Base-by-base conservation (phyloP, 495 filamentous ascomycete genomes). In the Xanthoparmelia taractica region DNA sequence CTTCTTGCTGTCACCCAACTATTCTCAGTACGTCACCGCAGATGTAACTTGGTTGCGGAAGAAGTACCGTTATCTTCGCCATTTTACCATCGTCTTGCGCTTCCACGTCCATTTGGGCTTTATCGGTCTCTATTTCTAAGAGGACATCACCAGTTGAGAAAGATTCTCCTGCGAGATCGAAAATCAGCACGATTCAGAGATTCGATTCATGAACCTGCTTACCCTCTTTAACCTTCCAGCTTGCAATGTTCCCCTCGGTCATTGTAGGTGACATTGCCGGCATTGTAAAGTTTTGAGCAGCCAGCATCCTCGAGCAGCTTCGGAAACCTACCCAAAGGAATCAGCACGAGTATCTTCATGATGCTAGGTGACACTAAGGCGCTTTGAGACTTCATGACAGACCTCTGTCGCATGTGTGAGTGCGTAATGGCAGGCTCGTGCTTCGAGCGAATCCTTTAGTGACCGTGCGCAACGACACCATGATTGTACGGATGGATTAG, bases 91-190 rank as follows among this genome's bases (percentile, higher is more conserved):
- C 87, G 43, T 93, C 89, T 73, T 89, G 88, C 23, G 89, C 89
- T 73, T 92, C 90, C n/a, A 93, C 89, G 65, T 92, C 89, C 87
- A 93, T 93, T 45, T 87, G 86, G 25, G 89, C 89, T 76, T 93
- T 93, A 73, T 93, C 89, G 34, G 89, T 93, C 75, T 93, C 89
- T 70, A 93, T 90, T 72, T 93, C 89, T 38, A 93, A 80, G 17
- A 93, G 77, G 29, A 92, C 89, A 72, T 93, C 89, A 41, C 89
- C 89, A 60, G 88, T 86, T 0, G 79, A 74, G 73, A 88, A 93
- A 47, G 83, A 81, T 60, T 89, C 88, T 67, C 75, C 78, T 78
- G 40, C 8, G 27, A 64, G 20, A 48, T 63, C 58, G 29, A 25
- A 34, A 23, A 29, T 66, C 13, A 59, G 56, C 17, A 34, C 17